Percentiles rank a stretch among this genome's conserved stretches.
phyloP scores from a whole-genome alignment of 805 yeast genomes.

The Suhomyces pyralidae region DNA sequence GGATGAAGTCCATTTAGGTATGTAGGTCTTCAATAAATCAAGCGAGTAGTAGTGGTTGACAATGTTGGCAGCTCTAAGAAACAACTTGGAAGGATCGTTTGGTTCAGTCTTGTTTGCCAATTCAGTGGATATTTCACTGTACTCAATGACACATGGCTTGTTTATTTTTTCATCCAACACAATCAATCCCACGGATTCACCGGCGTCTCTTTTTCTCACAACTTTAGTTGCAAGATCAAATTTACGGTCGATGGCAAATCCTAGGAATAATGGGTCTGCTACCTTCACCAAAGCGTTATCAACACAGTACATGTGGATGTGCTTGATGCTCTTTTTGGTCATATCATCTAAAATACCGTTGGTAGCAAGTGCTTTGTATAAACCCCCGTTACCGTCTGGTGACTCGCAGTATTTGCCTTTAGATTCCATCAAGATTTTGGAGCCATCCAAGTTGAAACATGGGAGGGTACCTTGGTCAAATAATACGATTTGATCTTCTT shows the following conservation, averaged over 20 bases:
- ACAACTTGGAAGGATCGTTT: constrained; percentile 49
- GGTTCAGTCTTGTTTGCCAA: constrained; percentile 66
- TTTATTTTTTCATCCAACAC: constrained; percentile 58
- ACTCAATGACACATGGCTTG: constrained; percentile 89
- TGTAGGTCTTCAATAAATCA: constrained; percentile 55
- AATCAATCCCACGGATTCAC: constrained; percentile 88
- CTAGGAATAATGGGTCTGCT: constrained; percentile 89
- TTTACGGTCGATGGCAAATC: constrained; percentile 67
- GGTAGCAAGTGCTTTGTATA: constrained; percentile 75
- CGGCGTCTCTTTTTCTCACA: constrained; percentile 85
- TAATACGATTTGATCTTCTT: constrained; percentile 57
- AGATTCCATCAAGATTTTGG: constrained; percentile 61
- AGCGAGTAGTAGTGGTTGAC: constrained; percentile 95
- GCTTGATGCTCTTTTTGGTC: constrained; percentile 65
- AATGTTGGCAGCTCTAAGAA: constrained; percentile 90
- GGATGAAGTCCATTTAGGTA: constrained; percentile 69
- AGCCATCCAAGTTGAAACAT: constrained; percentile 71
- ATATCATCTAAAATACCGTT: constrained; percentile 70
- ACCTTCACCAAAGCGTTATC: constrained; percentile 89
- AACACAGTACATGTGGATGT: constrained; percentile 95
- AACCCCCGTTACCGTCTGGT: constrained; percentile 98
- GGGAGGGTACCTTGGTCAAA: constrained; percentile 97
- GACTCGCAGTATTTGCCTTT: constrained; percentile 64
- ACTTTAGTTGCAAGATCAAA: constrained; percentile 88
- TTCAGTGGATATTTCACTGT: constrained; percentile 80